A percentile compares a stretch with the other conserved stretches of the same genome.
These are phyloP conservation scores for Salix udensis DNA, from an alignment of 345 rosid species.

Conservation along the genomic window DNA sequence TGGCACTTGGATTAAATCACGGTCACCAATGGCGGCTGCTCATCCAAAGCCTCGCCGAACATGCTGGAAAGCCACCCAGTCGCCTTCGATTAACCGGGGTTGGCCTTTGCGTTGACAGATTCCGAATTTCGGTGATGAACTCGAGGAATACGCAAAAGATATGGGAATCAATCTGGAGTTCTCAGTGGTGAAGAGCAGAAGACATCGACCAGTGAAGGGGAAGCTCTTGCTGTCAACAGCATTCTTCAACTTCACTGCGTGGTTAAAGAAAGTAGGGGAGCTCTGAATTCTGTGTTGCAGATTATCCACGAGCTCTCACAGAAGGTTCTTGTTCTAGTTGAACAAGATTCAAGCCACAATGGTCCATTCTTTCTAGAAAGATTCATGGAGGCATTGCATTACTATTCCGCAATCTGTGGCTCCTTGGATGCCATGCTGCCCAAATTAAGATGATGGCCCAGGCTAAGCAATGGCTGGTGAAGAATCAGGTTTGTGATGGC, in stretches of 20 bases:
- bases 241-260: constrained; percentile 62
- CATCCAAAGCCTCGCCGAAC: constrained; percentile 49
- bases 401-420: no score
- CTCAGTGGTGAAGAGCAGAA: constrained; percentile 40
- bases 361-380: constrained; percentile 66
- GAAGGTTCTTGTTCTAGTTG: constrained; percentile 45
- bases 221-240: constrained; percentile 51
- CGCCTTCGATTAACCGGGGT: constrained; percentile 49
- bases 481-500: constrained; percentile 37
- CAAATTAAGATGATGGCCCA: constrained; percentile 46
- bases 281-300: constrained; percentile 48
- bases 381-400: no score
- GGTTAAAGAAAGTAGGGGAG: constrained; percentile 65
- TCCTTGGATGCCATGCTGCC: no score
- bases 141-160: constrained; percentile 32
- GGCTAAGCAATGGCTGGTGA: constrained; percentile 55
- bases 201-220: constrained; percentile 41
- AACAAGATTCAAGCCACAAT: constrained; percentile 66
- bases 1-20: constrained; percentile 52
- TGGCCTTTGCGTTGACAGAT: constrained; percentile 35
- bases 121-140: constrained; percentile 37
- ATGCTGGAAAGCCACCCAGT: constrained; percentile 31
- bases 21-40: constrained; percentile 59
- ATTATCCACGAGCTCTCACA: constrained; percentile 50
- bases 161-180: constrained; percentile 43